Base-by-base conservation (phyloP, 345 rosid genomes). In the Citrus mangshanensis region DNA sequence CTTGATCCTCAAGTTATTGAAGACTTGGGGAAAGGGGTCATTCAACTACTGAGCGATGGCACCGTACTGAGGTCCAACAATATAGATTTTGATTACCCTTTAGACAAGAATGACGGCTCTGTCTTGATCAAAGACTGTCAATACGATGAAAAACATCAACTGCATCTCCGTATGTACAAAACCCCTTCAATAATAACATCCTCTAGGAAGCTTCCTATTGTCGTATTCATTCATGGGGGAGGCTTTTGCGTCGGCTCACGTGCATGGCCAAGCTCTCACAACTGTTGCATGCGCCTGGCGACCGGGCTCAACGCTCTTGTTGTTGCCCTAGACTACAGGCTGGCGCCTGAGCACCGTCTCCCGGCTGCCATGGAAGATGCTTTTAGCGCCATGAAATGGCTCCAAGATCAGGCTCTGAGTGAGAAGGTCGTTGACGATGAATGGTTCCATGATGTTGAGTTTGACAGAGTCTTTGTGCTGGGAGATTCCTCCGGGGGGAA, bases 401-500 rank as follows among this genome's bases (percentile, higher is more conserved):
- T 93, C 55, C 84, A 82, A 24, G 82, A 68, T 81, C 88, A 91
- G 73, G 90, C 82, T 70, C 19, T 81, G 73, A 77, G 88, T 38
- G 73, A 68, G 46, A 35, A 72, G 22, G 46, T 21, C 14, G 80
- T 37, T 2, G 85, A 62, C 27, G 58, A 35, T 66, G 89, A 83
- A 67, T 90, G 94, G 89, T 34, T 88, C 51, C 37, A 42, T 27
- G 80, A 74, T 34, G 92, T 84, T 82, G 93, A 90, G 87, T 89
- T 88, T 56, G 91, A 86, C 74, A 70, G 80, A 71, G 95, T 93
- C 49, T 90, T 82, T 77, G 82, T 95, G 10, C 5, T 88, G 40
- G 98, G 98, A 19, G 98, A 95, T 82, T 95, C 98, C 1, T 93
- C 98, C 0, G 98, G 98, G 12, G 98, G 98, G 1, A 95, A 95